These are phyloP conservation scores for Sclerospora graminicola DNA, from an alignment of 352 stramenopile genomes.

Conservation along the genomic window DNA sequence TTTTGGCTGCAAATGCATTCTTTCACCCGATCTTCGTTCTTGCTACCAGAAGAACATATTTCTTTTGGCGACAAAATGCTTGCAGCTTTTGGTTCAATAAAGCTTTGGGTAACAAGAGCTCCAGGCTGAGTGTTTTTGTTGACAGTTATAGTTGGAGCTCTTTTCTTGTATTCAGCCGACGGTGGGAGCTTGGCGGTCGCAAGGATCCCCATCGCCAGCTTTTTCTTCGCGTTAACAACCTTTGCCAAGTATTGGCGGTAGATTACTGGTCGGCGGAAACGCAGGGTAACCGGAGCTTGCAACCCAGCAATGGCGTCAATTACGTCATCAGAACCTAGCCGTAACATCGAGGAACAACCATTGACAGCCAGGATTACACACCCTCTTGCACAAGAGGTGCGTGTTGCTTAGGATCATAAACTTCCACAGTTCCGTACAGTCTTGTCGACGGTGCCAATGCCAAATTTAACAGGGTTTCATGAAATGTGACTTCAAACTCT, in stretches of 20 bases:
- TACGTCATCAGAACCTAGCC: slow-evolving; percentile 41
- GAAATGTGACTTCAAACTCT: slow-evolving; percentile 50
- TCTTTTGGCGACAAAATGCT: slow-evolving; percentile 9
- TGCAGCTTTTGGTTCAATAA: too few relatives aligned
- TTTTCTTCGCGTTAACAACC: slow-evolving; percentile 28
- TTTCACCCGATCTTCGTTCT: slow-evolving; percentile 11
- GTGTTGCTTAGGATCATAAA: slow-evolving; percentile 52
- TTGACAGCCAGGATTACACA: slow-evolving; percentile 57
- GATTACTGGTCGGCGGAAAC: too few relatives aligned
- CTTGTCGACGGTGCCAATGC: slow-evolving; percentile 51
- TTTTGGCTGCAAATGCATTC: slow-evolving; percentile 39
- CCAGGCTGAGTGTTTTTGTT: slow-evolving; percentile 9
- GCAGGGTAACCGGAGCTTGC: too few relatives aligned
- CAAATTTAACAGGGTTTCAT: slow-evolving; percentile 35
- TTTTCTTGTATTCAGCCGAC: slow-evolving; percentile 56
- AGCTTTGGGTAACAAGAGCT: slow-evolving; percentile 18
- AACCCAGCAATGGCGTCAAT: slow-evolving; percentile 48
- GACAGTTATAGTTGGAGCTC: too few relatives aligned
- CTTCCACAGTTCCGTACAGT: slow-evolving; percentile 60
- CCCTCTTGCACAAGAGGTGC: slow-evolving; percentile 35
- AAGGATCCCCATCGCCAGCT: too few relatives aligned
- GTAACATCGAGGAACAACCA: slow-evolving; percentile 29
- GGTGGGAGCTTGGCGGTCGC: slow-evolving; percentile 56
- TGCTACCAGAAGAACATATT: slow-evolving; percentile 2
- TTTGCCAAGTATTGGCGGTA: slow-evolving; percentile 37